Evolutionary conservation across 306 rosid genomes (phyloP), one percentile per base, ranked within the genome.

Genomic region (Acmispon strigosus): DNA sequence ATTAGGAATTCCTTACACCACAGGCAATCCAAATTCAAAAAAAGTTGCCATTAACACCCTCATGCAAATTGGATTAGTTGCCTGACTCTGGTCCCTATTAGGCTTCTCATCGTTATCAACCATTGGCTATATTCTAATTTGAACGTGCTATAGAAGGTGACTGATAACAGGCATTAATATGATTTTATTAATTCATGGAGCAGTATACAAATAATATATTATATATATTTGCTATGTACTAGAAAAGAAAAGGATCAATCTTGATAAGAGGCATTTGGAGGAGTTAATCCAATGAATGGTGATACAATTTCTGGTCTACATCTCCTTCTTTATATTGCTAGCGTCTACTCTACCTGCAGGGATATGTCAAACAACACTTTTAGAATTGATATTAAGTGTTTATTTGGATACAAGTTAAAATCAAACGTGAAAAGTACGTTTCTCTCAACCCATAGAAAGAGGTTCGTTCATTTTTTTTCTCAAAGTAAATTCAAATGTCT

Each of bases 341-440:
- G 78, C 89, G 74, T 91, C 97, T 76, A 79, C 45, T 24, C 86
- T 69, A 71, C 91, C 97, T 91, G 96, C 87, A 77, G 66, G 78
- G 66, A 79, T 71, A 79, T 71, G 43, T 43, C 55, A 76, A 39
- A 69, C 62, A 66, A 9, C 42, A 48, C 10, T 48, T 52, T 80
- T 37, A 75, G 81, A 76, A 80, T 69, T 55, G 68, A 70, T 29
- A 29, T 62, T 11, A 27, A 49, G 2, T 1, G 13, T 11, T 2
- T 27, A 2, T 27, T 2, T 27, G 34, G 34, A 27, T 27, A 27
- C 34, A 27, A 27, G 34, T 27, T 27, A 27, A 27, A 27, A 0
- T 4, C 3, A 27, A 22, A 22, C 1, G n/a, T n/a, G 2, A 3
- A 22, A 27, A 27, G 34, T 27, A 27, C 5, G 1, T 27, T 27